Base-by-base conservation (phyloP, 108 stramenopile genomes). In the Pelagomonas calceolata region DNA sequence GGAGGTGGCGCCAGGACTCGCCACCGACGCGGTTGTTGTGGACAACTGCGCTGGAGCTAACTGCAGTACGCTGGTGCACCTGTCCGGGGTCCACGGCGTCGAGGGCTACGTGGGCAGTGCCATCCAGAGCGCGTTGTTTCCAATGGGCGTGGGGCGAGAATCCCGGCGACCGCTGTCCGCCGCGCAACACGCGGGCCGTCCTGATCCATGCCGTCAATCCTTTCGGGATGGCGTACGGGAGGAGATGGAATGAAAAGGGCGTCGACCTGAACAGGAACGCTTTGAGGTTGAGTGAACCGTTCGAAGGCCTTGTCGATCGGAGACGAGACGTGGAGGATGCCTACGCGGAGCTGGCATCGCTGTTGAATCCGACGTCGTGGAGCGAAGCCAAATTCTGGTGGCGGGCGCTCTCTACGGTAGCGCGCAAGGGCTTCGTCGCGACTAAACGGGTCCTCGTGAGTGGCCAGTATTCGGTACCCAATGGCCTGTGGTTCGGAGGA, bases 261-360 rank as follows among this genome's bases (percentile, higher is more conserved):
- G 90, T 90, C 34, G 92, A 92, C 72, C 74, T 92, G 36, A 90
- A 90, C 75, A 84, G 92, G 39, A 92, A 92, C 77, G 85, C 71
- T 0, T 78, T 91, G n/a, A n/a, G n/a, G n/a, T 32, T 46, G 30
- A 33, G 21, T n/a, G 15, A 46, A 73, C 36, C 65, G 79, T 29
- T 85, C 78, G 73, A 66, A 75, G 15, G 66, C 75, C n/a, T n/a
- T n/a, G n/a, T n/a, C n/a, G n/a, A n/a, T n/a, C n/a, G n/a, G n/a
- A n/a, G n/a, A 16, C 44, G 44, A 45, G 14, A 10, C 16, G 44
- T 45, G 10, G 44, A 45, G 44, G 14, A 16, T 16, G 44, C 10
- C 44, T 45, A 45, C 44, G 44, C 44, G 44, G 16, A 10, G 44
- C 44, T 45, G 37, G 63, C 74, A 4, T 63, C 51, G 34, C 70